Conservation (phyloP, 129 eudicot species). For the Centrapalus pauciflorus region DNA sequence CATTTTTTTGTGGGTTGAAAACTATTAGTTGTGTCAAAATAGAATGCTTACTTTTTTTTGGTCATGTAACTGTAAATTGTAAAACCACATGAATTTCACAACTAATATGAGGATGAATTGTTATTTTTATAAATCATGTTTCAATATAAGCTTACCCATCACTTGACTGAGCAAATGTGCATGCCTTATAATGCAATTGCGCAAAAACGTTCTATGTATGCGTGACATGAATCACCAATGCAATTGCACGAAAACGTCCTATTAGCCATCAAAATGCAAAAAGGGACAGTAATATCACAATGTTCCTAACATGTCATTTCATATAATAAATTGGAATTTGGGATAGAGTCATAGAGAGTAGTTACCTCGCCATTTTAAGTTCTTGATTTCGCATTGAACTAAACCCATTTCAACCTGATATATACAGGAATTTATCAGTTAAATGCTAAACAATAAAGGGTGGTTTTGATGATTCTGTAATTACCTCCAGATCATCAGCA, state of each 20-base stretch:
- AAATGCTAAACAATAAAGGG: not conserved
- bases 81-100: not conserved
- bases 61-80: not conserved
- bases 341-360: conserved; percentile 9
- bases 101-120: too few species aligned
- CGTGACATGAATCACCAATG: not conserved
- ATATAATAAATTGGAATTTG: not conserved
- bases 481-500: conserved; percentile 92
- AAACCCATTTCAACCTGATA: conserved; percentile 69
- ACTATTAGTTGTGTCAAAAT: not conserved
- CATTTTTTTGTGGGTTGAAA: not conserved
- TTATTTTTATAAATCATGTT: too few species aligned
- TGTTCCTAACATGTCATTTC: not conserved
- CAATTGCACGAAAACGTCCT: not conserved
- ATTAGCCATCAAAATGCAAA: not conserved
- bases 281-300: not conserved
- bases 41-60: not conserved
- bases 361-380: conserved; percentile 56
- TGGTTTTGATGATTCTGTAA: not conserved
- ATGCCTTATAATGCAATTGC: too few species aligned
- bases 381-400: conserved; percentile 66
- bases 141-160: not conserved
- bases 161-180: not conserved
- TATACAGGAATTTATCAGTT: not conserved
- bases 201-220: too few species aligned